Evolutionary conservation across 352 stramenopile genomes (phyloP).

Genomic region (Phytophthora rubi): DNA sequence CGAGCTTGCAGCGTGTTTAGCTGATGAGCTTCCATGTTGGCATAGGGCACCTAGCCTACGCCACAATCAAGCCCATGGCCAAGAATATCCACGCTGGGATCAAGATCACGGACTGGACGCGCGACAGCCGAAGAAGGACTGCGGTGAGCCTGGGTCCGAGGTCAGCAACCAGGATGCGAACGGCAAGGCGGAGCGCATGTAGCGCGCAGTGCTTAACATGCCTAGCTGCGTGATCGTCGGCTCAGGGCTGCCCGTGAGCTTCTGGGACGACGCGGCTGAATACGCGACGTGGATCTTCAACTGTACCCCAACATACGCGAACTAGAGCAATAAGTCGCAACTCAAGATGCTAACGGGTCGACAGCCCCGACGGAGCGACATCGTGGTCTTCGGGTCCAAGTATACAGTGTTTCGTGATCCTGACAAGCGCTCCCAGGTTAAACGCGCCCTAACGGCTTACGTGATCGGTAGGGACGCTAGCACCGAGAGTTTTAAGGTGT

Average conservation of each 20-base stretch:
- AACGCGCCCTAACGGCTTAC: too few species aligned
- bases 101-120: not conserved
- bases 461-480: too few species aligned
- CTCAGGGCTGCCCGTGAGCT: not conserved
- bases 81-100: not conserved
- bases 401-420: too few species aligned
- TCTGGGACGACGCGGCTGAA: not conserved
- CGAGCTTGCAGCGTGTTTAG: not conserved
- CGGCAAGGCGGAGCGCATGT: not conserved
- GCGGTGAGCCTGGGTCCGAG: not conserved
- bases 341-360: too few species aligned
- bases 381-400: too few species aligned
- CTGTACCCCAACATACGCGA: too few species aligned
- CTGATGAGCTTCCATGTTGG: not conserved
- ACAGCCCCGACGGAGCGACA: too few species aligned
- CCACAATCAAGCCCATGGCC: not conserved
- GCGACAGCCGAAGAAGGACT: not conserved
- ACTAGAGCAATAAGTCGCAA: too few species aligned
- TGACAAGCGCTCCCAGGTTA: too few species aligned
- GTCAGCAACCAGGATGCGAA: not conserved
- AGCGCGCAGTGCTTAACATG: not conserved
- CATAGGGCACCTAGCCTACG: not conserved
- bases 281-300: not conserved
- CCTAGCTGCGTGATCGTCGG: not conserved
- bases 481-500: too few species aligned